Conservation (phyloP, 345 rosid genomes). For the Reutealis trisperma region DNA sequence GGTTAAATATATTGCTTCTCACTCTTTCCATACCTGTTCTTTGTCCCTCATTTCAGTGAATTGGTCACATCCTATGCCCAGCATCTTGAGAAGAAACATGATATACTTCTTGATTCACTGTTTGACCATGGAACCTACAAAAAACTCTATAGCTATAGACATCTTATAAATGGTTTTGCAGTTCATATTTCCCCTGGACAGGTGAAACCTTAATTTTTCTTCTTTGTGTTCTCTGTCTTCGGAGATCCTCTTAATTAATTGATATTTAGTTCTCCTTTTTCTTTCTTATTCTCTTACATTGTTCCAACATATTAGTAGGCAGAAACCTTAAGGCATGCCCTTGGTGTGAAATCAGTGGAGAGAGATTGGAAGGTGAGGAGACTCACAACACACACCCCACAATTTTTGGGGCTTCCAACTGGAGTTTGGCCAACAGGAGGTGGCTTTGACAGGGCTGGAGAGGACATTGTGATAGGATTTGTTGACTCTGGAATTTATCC, state of each 20-base stretch:
- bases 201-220: conserved; percentile 53
- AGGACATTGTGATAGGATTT: conserved; percentile 90
- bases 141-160: conserved; percentile 94
- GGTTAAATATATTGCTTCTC: neutral
- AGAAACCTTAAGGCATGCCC: conserved; percentile 68
- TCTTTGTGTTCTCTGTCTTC: conserved; percentile 2
- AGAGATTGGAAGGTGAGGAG: conserved; percentile 97
- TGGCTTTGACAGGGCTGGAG: conserved; percentile 94
- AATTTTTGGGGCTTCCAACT: conserved; percentile 94
- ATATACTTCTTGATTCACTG: conserved; percentile 80
- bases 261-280: conserved; percentile 15
- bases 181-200: conserved; percentile 80
- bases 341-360: conserved; percentile 82
- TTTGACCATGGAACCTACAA: conserved; percentile 75
- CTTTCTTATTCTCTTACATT: conserved; percentile 39
- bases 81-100: conserved; percentile 92
- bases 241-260: neutral
- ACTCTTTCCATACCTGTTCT: neutral
- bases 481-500: conserved; percentile 95
- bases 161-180: conserved; percentile 93
- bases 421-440: conserved; percentile 99
- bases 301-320: conserved; percentile 77
- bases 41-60: conserved; percentile 52
- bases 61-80: conserved; percentile 71
- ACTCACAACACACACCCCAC: conserved; percentile 96